Conservation (phyloP, 768 basidiomycete species). For the Tulasnella sp. region DNA sequence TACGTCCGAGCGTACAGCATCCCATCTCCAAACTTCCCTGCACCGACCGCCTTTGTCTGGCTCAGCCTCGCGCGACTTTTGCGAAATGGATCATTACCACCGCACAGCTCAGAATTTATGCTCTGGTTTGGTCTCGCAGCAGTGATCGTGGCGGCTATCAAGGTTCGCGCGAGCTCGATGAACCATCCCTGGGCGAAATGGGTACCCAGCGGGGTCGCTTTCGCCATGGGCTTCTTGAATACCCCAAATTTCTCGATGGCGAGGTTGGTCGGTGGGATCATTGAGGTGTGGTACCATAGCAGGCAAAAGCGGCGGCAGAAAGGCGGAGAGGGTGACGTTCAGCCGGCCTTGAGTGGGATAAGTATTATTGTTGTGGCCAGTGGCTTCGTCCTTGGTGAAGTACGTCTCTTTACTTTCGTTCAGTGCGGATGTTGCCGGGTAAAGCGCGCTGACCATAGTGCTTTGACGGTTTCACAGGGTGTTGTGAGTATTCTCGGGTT, state of each 20-base stretch:
- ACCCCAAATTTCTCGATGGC: constrained; percentile 92
- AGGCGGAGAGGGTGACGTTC: constrained; percentile 25
- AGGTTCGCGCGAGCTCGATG: constrained; percentile 45
- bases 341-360: constrained; percentile 36
- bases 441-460: background rate
- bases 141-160: constrained; percentile 52
- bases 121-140: constrained; percentile 62
- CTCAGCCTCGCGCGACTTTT: constrained; percentile 62
- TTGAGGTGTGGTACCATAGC: constrained; percentile 47
- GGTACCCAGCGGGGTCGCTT: constrained; percentile 89
- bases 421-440: background rate
- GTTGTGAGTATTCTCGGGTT: constrained; percentile 76
- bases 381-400: constrained; percentile 89
- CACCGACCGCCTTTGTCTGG: constrained; percentile 94
- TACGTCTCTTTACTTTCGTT: background rate
- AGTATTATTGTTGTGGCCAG: constrained; percentile 79
- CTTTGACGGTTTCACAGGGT: constrained; percentile 32
- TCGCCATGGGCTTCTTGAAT: constrained; percentile 92
- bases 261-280: constrained; percentile 73
- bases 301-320: constrained; percentile 30
- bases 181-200: constrained; percentile 51
- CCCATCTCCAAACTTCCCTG: constrained; percentile 90
- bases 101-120: constrained; percentile 71
- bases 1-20: constrained; percentile 83
- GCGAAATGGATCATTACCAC: constrained; percentile 73